Base-by-base conservation (phyloP, 2,329 filamentous ascomycete genomes). In the Sphaerulina musiva region DNA sequence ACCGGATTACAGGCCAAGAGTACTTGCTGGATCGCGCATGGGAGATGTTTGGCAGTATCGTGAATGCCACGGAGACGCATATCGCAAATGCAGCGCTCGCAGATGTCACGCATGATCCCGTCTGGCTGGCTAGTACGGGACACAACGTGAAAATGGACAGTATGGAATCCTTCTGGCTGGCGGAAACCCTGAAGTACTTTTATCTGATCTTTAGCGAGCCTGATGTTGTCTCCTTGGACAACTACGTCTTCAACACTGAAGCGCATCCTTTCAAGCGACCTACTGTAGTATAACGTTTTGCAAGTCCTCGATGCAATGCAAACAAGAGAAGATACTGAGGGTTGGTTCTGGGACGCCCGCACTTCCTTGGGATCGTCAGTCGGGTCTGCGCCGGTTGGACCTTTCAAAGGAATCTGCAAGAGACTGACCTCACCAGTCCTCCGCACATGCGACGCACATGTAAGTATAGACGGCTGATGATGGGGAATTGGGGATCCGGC, bases 1-100 rank as follows among this genome's bases (percentile, higher is more conserved):
- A 82, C 60, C 76, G 80, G 17, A 78, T 81, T 43, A 82, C 80
- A 0, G 80, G 80, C 10, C 76, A 81, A 56, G 72, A 71, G 50
- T 69, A 63, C 54, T 70, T 73, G 57, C 70, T 73, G 48, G 73
- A 74, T 4, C 69, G 68, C 0, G 76, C 74, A 1, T 78, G 76
- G 76, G 69, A 74, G 6, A 78, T 78, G 75, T 78, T 75, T 64
- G 69, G 67, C n/a, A 68, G 72, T 2, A 76, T 78, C 41, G 62
- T 69, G 47, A 67, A 70, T 38, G 64, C 66, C 6, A 76, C 74
- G 0, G 62, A 72, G 48, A 78, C 75, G 0, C 66, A 70, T 12
- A 60, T 77, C 36, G 76, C 73, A 2, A 75, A 77, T 56, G 74
- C 74, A 0, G 74, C 74, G 8, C 52, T 78, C 29, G 52, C 57